Evolutionary conservation across 768 basidiomycete genomes (phyloP).

Genomic region (Auricularia heimuer): DNA sequence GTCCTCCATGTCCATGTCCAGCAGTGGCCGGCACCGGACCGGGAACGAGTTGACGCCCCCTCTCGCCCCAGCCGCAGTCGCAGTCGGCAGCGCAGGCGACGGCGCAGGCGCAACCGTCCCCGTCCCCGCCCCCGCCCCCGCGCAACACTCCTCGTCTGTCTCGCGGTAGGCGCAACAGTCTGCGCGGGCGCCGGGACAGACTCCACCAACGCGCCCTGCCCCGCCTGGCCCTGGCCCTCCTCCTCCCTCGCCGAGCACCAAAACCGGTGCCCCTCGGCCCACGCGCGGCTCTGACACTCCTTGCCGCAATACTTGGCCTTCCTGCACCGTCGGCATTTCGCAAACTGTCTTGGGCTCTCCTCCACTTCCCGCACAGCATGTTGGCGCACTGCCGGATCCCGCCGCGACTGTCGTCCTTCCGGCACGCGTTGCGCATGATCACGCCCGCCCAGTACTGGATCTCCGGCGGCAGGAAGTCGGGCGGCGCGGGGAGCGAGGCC

Average conservation of each 20-base stretch:
- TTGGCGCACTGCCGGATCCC: constrained; percentile 98
- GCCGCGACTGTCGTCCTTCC: constrained; percentile 88
- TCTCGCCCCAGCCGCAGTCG: background rate
- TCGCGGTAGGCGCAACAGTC: too few species aligned
- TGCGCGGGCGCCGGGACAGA: too few species aligned
- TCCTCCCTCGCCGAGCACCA: constrained; percentile 72
- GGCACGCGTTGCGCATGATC: constrained; percentile 99
- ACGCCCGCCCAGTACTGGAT: constrained; percentile 99
- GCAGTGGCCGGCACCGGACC: background rate
- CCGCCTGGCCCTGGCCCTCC: constrained; percentile 15
- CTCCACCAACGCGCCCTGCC: too few species aligned
- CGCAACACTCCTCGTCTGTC: background rate
- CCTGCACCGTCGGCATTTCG: constrained; percentile 89
- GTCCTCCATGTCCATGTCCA: background rate
- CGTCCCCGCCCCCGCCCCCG: background rate
- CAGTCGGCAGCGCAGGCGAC: background rate
- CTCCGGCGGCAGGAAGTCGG: constrained; percentile 67
- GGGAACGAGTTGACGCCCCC: background rate
- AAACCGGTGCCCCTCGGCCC: constrained; percentile 93
- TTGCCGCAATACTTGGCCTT: constrained; percentile 99
- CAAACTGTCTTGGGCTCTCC: constrained; percentile 84
- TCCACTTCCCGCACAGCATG: constrained; percentile 97
- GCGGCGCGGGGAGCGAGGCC: constrained; percentile 56
- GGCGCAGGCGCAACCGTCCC: background rate
- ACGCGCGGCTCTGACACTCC: constrained; percentile 91